These are phyloP conservation scores for Boletus rubroflammeus DNA, from an alignment of 768 basidiomycete species.

Conservation along the genomic window DNA sequence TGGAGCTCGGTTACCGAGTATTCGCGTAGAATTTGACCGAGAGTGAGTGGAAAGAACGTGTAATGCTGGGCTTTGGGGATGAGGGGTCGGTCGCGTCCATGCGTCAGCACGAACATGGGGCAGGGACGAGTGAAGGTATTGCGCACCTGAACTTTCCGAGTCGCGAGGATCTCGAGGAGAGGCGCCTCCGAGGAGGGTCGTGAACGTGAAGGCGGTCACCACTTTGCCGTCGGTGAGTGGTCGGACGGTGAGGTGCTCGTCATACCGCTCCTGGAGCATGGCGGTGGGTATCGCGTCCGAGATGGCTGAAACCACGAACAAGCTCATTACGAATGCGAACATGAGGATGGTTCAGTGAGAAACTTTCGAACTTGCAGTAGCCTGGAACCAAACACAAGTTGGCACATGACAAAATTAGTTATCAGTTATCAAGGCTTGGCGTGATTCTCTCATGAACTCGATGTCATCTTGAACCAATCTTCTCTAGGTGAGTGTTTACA, in stretches of 20 bases:
- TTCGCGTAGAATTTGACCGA: slow-evolving; percentile 83
- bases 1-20: slow-evolving; percentile 87
- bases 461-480: too few relatives aligned
- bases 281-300: neutral
- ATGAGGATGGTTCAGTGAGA: too few relatives aligned
- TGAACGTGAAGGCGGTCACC: slow-evolving; percentile 77
- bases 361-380: too few relatives aligned
- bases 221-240: slow-evolving; percentile 83
- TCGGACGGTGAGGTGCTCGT: slow-evolving; percentile 50
- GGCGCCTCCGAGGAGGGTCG: slow-evolving; percentile 52
- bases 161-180: slow-evolving; percentile 54
- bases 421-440: too few relatives aligned
- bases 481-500: too few relatives aligned
- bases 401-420: too few relatives aligned
- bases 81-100: neutral
- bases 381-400: neutral
- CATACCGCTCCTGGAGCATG: slow-evolving; percentile 34
- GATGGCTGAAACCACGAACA: slow-evolving; percentile 8
- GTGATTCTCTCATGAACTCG: too few relatives aligned
- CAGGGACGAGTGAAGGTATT: slow-evolving; percentile 22
- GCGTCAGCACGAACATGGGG: neutral
- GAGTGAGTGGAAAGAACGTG: slow-evolving; percentile 76
- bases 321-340: slow-evolving; percentile 4
- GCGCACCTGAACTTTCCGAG: slow-evolving; percentile 43
- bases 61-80: slow-evolving; percentile 71